Conservation (phyloP, 805 yeast genomes). For the Saccharomyces kudriavzevii region DNA sequence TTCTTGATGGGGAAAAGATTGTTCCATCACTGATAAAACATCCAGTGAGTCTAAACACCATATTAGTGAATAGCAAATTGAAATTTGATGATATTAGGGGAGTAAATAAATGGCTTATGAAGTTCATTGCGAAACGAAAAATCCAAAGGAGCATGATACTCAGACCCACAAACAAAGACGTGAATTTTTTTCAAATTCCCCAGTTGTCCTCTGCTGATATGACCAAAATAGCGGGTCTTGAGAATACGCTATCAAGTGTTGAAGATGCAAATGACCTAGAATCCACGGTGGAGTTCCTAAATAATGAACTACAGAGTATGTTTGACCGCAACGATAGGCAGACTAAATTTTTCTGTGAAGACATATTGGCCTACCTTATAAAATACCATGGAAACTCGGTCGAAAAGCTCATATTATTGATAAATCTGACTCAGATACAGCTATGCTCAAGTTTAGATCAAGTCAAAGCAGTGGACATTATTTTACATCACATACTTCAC, state of each 20-base stretch:
- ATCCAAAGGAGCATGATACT: not conserved
- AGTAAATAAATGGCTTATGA: constrained; percentile 16
- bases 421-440: constrained; percentile 14
- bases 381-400: constrained; percentile 15
- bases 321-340: not conserved
- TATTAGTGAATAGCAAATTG: constrained; percentile 7
- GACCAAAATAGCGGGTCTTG: not conserved
- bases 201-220: not conserved
- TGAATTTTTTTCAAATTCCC: not conserved
- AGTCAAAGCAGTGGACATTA: constrained; percentile 13
- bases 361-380: constrained; percentile 22
- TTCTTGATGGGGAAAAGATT: constrained; percentile 15
- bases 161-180: not conserved
- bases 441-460: constrained; percentile 15
- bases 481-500: constrained; percentile 9
- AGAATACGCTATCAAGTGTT: not conserved
- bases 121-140: constrained; percentile 2
- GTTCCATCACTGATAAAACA: constrained; percentile 13
- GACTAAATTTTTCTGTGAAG: constrained; percentile 29
- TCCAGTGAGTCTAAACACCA: constrained; percentile 1
- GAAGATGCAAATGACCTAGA: not conserved
- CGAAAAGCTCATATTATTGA: constrained; percentile 8
- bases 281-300: not conserved
- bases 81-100: constrained; percentile 12
- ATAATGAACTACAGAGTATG: not conserved